Base-by-base conservation (phyloP, 2,329 filamentous ascomycete species). In the Paecilomyces dactylethromorphus region DNA sequence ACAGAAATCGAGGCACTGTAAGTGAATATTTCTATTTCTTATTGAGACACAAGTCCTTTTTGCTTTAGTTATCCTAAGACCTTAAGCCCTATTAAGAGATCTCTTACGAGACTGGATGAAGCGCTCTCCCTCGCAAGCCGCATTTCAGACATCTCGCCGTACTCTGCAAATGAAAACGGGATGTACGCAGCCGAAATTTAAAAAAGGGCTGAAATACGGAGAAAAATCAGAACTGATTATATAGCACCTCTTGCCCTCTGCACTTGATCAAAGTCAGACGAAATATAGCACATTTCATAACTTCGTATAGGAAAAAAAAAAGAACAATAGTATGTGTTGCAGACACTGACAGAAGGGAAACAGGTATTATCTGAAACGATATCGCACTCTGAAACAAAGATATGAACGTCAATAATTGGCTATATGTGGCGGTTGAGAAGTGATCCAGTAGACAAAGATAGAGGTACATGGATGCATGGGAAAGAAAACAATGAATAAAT, bases 301-400 rank as follows among this genome's bases (percentile, higher is more conserved):
- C 56, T 35, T 57, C 55, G 58, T 57, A 53, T 58, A 52, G 45
- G 12, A 26, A 26, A 18, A 15, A 26, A 26, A 18, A 54, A 13
- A 51, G 21, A 58, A 33, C 12, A 53, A 26, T 58, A 35, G 51
- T 60, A 39, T 53, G 59, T 64, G 59, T 45, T 18, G 26, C n/a
- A 45, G 15, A 45, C 15, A 45, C 65, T 70, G 61, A 73, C 64
- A 62, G 57, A 56, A 61, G 35, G 64, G 63, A 59, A 29, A 62
- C 72, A 95, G 91, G 72, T 95, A 96, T 76, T 96, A 94, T 78
- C 81, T 97, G 68, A 96, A 95, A 80, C 85, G 90, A 72, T 97
- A 97, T 78, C 87, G 93, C 66, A 86, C 90, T 26, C 78, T 97
- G 68, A 87, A 88, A 69, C 88, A 94, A 77, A 83, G 91, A 71